A percentile compares a stretch with the other conserved stretches of the same genome.
These are phyloP conservation scores for Lablab purpureus DNA, from an alignment of 306 rosid species.

Conservation along the genomic window DNA sequence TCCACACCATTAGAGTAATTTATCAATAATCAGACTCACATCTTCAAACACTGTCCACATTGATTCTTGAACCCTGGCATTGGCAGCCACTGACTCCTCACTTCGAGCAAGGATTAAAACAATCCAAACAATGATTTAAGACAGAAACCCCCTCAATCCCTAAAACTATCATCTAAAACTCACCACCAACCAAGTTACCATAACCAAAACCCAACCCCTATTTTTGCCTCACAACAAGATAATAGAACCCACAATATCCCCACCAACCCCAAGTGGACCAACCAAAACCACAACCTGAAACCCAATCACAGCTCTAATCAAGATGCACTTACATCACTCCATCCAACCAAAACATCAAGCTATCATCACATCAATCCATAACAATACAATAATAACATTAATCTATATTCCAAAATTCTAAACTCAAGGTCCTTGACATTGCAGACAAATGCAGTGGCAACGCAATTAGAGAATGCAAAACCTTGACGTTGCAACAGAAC, in stretches of 20 bases:
- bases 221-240: not conserved
- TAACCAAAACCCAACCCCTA: not conserved
- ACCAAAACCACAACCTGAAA: constrained; percentile 2
- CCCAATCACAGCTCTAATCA: not conserved
- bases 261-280: not conserved
- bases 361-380: not conserved
- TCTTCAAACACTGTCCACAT: constrained; percentile 9
- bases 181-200: not conserved
- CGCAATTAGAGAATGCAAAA: not conserved
- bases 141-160: not conserved
- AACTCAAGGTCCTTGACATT: not conserved
- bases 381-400: not conserved
- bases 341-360: not conserved
- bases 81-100: not conserved
- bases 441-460: not conserved
- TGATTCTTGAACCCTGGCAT: constrained; percentile 1
- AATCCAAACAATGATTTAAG: not conserved
- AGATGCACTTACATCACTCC: constrained; percentile 28
- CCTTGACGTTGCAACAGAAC: not conserved
- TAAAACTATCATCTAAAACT: not conserved
- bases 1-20: constrained; percentile 4
- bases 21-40: not conserved
- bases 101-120: not conserved
- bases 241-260: not conserved
- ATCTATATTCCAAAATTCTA: not conserved